A percentile compares a stretch with the other conserved stretches of the same genome.
phyloP scores from a whole-genome alignment of 768 basidiomycete genomes.

The Pisolithus microcarpus region DNA sequence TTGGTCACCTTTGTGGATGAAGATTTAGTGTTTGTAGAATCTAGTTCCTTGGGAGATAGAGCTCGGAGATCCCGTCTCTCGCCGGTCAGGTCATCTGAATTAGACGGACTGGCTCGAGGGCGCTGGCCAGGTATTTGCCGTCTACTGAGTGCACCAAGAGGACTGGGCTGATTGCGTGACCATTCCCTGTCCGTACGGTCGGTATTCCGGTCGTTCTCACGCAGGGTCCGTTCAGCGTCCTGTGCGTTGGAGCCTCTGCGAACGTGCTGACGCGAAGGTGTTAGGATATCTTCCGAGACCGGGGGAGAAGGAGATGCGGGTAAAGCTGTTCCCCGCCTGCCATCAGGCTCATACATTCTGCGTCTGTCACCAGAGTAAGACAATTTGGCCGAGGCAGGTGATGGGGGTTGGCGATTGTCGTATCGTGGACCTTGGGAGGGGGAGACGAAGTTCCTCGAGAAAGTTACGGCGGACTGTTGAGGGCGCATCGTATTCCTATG shows the following conservation, averaged over 20 bases:
- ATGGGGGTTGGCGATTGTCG: conserved; percentile 32
- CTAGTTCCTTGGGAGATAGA: conserved; percentile 12
- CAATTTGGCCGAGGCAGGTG: conserved; percentile 25
- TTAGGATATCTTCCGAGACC: conserved; percentile 25
- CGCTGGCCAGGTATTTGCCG: conserved; percentile 7
- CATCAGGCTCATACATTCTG: conserved; percentile 16
- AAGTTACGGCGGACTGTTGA: conserved; percentile 25
- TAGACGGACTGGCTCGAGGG: conserved; percentile 10
- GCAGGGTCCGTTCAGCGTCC: conserved; percentile 16
- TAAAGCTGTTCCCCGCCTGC: conserved; percentile 12
- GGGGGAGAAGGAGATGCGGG: conserved; percentile 23
- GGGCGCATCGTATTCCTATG: conserved; percentile 40
- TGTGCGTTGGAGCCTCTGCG: conserved; percentile 24
- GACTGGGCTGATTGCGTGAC: conserved; percentile 10
- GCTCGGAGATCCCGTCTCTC: conserved; percentile 3
- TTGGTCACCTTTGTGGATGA: conserved; percentile 9
- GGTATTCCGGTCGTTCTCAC: conserved; percentile 18
- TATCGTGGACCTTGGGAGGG: conserved; percentile 37
- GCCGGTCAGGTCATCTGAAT: conserved; percentile 15
- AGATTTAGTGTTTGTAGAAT: conserved; percentile 7
- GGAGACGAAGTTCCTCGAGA: conserved; percentile 22
- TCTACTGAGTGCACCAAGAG: conserved; percentile 12
- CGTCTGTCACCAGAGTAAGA: conserved; percentile 21
- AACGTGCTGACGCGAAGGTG: conserved; percentile 17
- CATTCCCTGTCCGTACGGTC: conserved; percentile 16